Evolutionary conservation across 495 filamentous ascomycete genomes (phyloP).

Genomic region (Neurospora sp.): DNA sequence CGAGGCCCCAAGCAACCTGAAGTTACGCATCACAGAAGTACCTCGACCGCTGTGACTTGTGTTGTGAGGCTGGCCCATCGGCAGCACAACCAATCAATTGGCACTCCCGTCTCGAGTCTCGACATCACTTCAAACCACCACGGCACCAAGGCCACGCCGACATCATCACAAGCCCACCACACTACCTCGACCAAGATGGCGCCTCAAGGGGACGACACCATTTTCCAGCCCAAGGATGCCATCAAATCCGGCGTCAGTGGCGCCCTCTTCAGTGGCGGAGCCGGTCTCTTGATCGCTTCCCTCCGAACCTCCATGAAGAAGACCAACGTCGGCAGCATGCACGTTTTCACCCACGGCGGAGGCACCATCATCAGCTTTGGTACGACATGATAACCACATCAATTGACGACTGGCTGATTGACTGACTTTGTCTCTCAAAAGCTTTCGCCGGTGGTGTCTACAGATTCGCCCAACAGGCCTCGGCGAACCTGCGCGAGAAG

Average conservation of each 20-base stretch:
- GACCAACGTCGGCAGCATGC: conserved; percentile 65
- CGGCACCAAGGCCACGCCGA: not conserved
- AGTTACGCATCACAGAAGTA: not conserved
- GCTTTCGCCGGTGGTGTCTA: conserved; percentile 75
- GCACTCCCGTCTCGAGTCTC: not conserved
- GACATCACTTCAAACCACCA: conserved; percentile 2
- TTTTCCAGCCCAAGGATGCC: conserved; percentile 73
- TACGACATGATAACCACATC: conserved; percentile 12
- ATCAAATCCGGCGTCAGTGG: conserved; percentile 54
- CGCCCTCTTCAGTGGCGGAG: conserved; percentile 51
- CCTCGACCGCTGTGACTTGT: not conserved
- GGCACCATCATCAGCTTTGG: conserved; percentile 28
- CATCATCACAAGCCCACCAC: conserved; percentile 5
- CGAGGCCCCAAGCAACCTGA: not conserved
- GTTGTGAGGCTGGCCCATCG: not conserved
- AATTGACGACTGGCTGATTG: conserved; percentile 21
- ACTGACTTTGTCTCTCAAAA: conserved; percentile 13
- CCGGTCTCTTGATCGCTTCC: conserved; percentile 63
- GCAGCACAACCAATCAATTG: not conserved
- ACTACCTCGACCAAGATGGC: conserved; percentile 30
- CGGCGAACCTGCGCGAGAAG: conserved; percentile 38
- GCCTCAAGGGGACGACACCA: conserved; percentile 26
- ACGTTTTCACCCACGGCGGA: conserved; percentile 57
- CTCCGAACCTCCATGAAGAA: conserved; percentile 77
- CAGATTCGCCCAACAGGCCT: conserved; percentile 50